Percentiles rank a stretch among this genome's conserved stretches.
These are phyloP conservation scores for Pythium rhizo-oryzae DNA, from an alignment of 352 stramenopile species.

Conservation along the genomic window DNA sequence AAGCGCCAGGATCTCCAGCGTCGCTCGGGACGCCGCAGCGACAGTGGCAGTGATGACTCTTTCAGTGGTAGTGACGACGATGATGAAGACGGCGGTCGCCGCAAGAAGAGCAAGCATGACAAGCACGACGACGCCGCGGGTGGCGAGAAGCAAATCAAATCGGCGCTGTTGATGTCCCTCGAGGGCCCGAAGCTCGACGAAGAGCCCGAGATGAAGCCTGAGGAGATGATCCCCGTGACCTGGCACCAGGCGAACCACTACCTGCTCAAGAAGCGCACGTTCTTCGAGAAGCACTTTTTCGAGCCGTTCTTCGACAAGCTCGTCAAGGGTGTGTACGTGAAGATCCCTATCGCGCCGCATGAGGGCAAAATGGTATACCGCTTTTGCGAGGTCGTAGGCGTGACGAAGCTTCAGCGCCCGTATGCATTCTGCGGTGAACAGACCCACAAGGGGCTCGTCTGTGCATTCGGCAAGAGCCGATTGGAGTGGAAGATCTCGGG, in stretches of 20 bases:
- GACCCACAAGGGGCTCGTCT: constrained; percentile 70
- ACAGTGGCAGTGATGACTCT: constrained; percentile 24
- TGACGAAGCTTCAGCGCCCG: constrained; percentile 55
- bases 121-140: constrained; percentile 21
- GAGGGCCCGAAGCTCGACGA: constrained; percentile 49
- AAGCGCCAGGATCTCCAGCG: constrained; percentile 75
- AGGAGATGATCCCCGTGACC: constrained; percentile 73
- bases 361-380: constrained; percentile 85
- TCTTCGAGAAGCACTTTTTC: constrained; percentile 89
- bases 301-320: constrained; percentile 85
- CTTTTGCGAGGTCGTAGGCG: constrained; percentile 78
- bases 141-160: constrained; percentile 31
- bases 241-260: constrained; percentile 84
- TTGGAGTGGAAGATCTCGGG: constrained; percentile 76
- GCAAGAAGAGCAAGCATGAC: constrained; percentile 28
- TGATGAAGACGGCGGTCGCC: constrained; percentile 36
- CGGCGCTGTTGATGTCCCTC: constrained; percentile 33
- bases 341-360: constrained; percentile 66
- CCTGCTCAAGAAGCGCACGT: constrained; percentile 67
- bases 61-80: constrained; percentile 42
- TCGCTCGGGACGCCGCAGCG: constrained; percentile 31
- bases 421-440: constrained; percentile 80
- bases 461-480: constrained; percentile 78
- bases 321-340: constrained; percentile 75
- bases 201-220: constrained; percentile 40